Percentiles rank a stretch among this genome's conserved stretches.
phyloP scores from a whole-genome alignment of 108 stramenopile species.

The Discostella pseudostelligera region DNA sequence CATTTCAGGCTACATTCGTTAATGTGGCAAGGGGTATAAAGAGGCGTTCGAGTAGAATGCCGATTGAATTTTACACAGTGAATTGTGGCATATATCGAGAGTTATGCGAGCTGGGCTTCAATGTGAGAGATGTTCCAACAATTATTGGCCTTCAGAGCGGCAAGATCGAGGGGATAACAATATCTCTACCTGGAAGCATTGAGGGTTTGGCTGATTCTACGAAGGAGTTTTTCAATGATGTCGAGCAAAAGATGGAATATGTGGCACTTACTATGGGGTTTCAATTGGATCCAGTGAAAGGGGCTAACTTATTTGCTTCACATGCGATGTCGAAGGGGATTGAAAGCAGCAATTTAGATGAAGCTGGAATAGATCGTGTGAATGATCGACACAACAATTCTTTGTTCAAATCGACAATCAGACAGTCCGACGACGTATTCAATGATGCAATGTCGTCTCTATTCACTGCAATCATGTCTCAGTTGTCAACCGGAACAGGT shows the following conservation, averaged over 20 bases:
- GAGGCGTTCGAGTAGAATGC: slow-evolving; percentile 34
- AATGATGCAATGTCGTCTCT: slow-evolving; percentile 39
- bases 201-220: slow-evolving; percentile 12
- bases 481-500: slow-evolving; percentile 22
- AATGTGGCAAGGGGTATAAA: slow-evolving; percentile 35
- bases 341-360: background rate
- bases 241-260: slow-evolving; percentile 19
- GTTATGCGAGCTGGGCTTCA: slow-evolving; percentile 39
- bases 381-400: slow-evolving; percentile 4
- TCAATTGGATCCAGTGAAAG: slow-evolving; percentile 19
- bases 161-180: slow-evolving; percentile 23
- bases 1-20: slow-evolving; percentile 36
- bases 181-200: slow-evolving; percentile 14
- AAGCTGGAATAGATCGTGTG: background rate
- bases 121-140: slow-evolving; percentile 35
- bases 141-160: slow-evolving; percentile 44
- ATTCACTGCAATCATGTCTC: slow-evolving; percentile 26
- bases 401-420: background rate
- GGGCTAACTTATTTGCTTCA: background rate
- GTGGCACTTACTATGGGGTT: background rate
- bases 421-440: slow-evolving; percentile 23
- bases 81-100: slow-evolving; percentile 47
- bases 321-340: background rate
- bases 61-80: slow-evolving; percentile 46
- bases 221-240: slow-evolving; percentile 15